A percentile compares a stretch with the other conserved stretches of the same genome.
phyloP scores from a whole-genome alignment of 495 filamentous ascomycete species.

The Bombardia bombarda region DNA sequence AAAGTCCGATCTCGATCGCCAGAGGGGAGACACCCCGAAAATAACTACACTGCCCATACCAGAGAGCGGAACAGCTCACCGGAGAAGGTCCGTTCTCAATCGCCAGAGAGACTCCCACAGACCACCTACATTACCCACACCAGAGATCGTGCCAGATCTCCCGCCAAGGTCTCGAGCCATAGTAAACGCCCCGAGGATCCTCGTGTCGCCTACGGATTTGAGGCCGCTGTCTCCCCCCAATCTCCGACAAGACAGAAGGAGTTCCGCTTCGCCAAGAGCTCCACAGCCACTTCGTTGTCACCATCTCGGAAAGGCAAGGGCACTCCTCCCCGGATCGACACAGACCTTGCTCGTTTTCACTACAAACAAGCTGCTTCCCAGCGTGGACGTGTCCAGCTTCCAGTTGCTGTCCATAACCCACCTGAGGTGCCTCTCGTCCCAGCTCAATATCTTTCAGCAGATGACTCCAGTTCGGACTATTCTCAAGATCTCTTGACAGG shows the following conservation, averaged over 20 bases:
- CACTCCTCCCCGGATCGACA: not conserved
- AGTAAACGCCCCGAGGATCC: slow-evolving; percentile 2
- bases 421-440: not conserved
- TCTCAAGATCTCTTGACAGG: no score
- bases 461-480: slow-evolving; percentile 17
- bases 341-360: not conserved
- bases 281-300: no score
- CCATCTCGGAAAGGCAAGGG: no score
- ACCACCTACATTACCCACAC: slow-evolving; percentile 4
- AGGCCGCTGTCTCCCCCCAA: not conserved
- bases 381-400: not conserved
- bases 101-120: no score
- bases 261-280: not conserved
- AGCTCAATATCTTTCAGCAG: not conserved
- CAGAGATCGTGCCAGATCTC: slow-evolving; percentile 15
- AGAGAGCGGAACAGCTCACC: slow-evolving; percentile 3
- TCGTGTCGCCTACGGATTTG: not conserved
- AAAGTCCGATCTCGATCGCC: no score
- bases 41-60: slow-evolving; percentile 3
- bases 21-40: no score
- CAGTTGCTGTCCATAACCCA: slow-evolving; percentile 1
- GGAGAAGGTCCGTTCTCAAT: no score
- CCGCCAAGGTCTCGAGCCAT: slow-evolving; percentile 9
- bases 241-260: slow-evolving; percentile 5
- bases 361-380: not conserved